Percentiles rank a stretch among this genome's conserved stretches.
These are phyloP conservation scores for Lasiosphaeriaceae sp. DNA, from an alignment of 495 filamentous ascomycete species.

Conservation along the genomic window DNA sequence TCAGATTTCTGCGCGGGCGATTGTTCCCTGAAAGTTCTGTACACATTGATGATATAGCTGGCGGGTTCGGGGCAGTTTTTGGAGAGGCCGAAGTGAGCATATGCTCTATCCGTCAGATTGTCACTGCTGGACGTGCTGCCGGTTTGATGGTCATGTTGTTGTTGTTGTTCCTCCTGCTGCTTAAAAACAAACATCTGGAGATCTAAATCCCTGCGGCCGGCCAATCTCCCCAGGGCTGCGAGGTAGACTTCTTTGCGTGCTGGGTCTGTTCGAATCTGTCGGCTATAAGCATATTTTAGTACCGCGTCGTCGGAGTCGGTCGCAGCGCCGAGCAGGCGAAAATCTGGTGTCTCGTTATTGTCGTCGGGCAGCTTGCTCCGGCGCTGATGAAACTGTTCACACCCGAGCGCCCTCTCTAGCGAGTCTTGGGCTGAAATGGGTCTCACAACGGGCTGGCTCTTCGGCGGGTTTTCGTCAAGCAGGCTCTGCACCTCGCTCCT, in stretches of 20 bases:
- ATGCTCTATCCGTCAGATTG: constrained; percentile 10
- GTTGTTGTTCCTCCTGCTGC: constrained; percentile 6
- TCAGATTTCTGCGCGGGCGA: constrained; percentile 19
- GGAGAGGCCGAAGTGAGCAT: constrained; percentile 18
- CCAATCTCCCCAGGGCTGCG: constrained; percentile 18
- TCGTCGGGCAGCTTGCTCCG: neutral
- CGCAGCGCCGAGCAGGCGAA: constrained; percentile 19
- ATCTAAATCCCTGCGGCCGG: constrained; percentile 11
- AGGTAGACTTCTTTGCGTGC: constrained; percentile 11
- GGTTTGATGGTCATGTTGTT: neutral
- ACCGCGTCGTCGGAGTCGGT: constrained; percentile 15
- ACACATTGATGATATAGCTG: constrained; percentile 17
- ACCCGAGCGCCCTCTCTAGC: constrained; percentile 20
- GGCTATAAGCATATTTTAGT: constrained; percentile 26
- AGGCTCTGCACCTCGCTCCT: constrained; percentile 33
- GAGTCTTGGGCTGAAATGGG: constrained; percentile 13
- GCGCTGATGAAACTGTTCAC: constrained; percentile 4
- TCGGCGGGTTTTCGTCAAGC: constrained; percentile 13
- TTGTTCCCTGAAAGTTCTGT: constrained; percentile 17
- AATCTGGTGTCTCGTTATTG: constrained; percentile 2
- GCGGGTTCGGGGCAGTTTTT: constrained; percentile 3
- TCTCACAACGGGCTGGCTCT: constrained; percentile 11
- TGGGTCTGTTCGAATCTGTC: constrained; percentile 20
- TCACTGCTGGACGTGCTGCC: neutral
- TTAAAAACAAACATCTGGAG: constrained; percentile 24